Percentiles rank a stretch among this genome's conserved stretches.
phyloP scores from a whole-genome alignment of 306 rosid species.

The Corylus heterophylla region DNA sequence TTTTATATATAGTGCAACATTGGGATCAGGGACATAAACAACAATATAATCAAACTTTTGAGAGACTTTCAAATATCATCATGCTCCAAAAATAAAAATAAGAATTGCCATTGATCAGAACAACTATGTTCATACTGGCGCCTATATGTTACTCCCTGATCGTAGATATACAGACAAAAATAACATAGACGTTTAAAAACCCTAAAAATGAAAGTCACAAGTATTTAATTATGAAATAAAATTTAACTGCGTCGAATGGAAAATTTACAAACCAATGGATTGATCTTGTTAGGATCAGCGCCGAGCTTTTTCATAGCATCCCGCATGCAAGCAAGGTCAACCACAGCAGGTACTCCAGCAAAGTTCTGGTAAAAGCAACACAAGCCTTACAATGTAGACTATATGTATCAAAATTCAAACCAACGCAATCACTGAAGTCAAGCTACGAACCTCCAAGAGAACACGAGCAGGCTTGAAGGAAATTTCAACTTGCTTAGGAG shows the following conservation, averaged over 20 bases:
- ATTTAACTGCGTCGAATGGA: no score
- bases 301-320: constrained; percentile 10
- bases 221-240: background rate
- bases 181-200: background rate
- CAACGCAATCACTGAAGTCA: background rate
- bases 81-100: background rate
- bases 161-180: background rate
- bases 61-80: background rate
- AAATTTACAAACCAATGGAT: constrained; percentile 1
- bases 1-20: background rate
- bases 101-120: background rate
- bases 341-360: constrained; percentile 11
- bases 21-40: background rate
- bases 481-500: constrained; percentile 17
- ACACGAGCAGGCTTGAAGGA: constrained; percentile 24
- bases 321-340: constrained; percentile 18
- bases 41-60: background rate
- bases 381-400: background rate
- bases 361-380: constrained; percentile 10
- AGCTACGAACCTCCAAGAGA: constrained; percentile 13
- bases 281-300: background rate
- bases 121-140: background rate
- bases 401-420: background rate
- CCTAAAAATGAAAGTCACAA: background rate
- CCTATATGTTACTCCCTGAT: background rate